A percentile compares a stretch with the other conserved stretches of the same genome.
Conservation (phyloP, 768 basidiomycete genomes). For the Kwoniella botswanensis region DNA sequence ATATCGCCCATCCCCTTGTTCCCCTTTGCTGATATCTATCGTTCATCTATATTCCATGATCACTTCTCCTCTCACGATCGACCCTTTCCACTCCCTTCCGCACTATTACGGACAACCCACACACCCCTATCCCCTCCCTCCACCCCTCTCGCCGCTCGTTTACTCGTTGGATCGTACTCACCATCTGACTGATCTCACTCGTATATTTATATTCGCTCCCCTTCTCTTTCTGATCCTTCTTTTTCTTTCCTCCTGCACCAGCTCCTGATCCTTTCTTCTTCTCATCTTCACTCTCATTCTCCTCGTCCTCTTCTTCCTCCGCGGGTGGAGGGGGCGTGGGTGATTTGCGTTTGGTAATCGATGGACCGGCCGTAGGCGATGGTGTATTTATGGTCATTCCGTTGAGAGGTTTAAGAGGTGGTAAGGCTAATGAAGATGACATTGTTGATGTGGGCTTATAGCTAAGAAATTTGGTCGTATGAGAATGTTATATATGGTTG, state of each 20-base stretch:
- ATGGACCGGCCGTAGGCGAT: slow-evolving; percentile 17
- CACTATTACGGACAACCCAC: no score
- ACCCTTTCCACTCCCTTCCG: no score
- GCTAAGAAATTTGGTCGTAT: not conserved
- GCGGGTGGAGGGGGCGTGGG: slow-evolving; percentile 24
- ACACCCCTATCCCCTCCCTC: not conserved
- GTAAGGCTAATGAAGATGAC: slow-evolving; percentile 26
- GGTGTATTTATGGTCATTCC: slow-evolving; percentile 6
- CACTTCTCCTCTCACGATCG: no score
- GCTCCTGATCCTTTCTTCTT: slow-evolving; percentile 23
- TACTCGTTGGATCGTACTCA: slow-evolving; percentile 49
- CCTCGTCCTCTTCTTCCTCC: slow-evolving; percentile 44
- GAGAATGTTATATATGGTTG: not conserved
- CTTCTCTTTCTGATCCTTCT: slow-evolving; percentile 25
- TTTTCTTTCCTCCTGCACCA: slow-evolving; percentile 34
- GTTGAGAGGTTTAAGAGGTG: slow-evolving; percentile 4
- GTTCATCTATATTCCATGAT: no score
- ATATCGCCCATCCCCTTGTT: no score
- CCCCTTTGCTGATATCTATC: no score
- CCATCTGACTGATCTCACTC: slow-evolving; percentile 94
- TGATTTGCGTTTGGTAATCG: not conserved
- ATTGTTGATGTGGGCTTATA: slow-evolving; percentile 1
- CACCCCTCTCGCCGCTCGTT: not conserved
- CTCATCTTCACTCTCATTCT: slow-evolving; percentile 27
- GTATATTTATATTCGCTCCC: slow-evolving; percentile 74